These are phyloP conservation scores for Oldenlandia corymbosa DNA, from an alignment of 257 asterid species.

Conservation along the genomic window DNA sequence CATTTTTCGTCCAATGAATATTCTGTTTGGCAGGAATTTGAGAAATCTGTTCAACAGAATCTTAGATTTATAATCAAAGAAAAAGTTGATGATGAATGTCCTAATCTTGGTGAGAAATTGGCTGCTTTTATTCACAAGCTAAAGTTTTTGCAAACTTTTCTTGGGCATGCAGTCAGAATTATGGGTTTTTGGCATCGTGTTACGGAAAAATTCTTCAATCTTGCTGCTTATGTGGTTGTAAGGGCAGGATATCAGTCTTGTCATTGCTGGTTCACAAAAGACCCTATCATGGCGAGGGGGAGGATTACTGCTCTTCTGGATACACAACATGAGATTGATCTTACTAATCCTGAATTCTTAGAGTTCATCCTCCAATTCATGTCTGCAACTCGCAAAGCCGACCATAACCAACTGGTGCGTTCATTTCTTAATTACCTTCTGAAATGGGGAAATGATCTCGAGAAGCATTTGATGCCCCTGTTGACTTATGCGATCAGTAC, in stretches of 20 bases:
- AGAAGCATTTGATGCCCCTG: not conserved
- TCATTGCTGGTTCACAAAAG: not conserved
- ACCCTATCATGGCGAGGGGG: not conserved
- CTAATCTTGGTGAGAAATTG: not conserved
- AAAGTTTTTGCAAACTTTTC: not conserved
- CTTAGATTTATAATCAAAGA: not conserved
- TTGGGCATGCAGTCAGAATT: not conserved
- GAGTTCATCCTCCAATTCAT: not conserved
- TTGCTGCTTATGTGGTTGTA: not conserved
- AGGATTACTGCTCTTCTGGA: not conserved
- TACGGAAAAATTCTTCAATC: not conserved
- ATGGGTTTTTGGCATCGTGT: not conserved
- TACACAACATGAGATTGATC: not conserved
- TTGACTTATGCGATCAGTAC: not conserved
- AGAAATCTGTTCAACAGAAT: conserved; percentile 1
- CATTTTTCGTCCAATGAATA: not conserved
- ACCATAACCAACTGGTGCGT: not conserved
- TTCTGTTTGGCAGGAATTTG: not conserved
- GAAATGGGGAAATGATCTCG: not conserved
- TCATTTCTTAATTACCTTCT: not conserved
- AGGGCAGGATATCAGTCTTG: not conserved
- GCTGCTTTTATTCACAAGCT: not conserved
- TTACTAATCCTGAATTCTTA: not conserved
- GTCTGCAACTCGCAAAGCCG: not conserved
- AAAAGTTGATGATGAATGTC: not conserved